Conservation (phyloP, 306 rosid genomes). For the Gastrolobium villosum region DNA sequence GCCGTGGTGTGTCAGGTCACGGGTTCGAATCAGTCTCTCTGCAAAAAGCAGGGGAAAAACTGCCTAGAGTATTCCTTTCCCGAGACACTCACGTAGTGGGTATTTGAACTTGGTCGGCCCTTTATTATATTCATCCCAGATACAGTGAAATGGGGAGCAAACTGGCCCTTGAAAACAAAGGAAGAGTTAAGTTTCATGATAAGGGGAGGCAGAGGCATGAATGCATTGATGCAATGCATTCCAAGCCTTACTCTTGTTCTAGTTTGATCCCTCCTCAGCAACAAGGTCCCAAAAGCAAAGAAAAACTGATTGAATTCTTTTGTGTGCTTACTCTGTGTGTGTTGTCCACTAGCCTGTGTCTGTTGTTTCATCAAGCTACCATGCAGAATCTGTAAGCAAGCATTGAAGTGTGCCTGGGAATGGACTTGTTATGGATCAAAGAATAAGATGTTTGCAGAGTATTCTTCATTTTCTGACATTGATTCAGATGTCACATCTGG, state of each 20-base stretch:
- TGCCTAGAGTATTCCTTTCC: no score
- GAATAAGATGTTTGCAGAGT: slow-evolving; percentile 48
- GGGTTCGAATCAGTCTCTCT: no score
- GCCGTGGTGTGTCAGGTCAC: no score
- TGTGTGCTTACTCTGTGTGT: slow-evolving; percentile 67
- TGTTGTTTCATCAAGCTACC: slow-evolving; percentile 71
- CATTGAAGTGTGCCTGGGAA: slow-evolving; percentile 41
- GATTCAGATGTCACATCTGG: slow-evolving; percentile 54
- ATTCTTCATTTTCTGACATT: slow-evolving; percentile 78
- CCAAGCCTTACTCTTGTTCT: slow-evolving; percentile 29
- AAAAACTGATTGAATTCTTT: slow-evolving; percentile 48
- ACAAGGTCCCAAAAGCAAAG: slow-evolving; percentile 46
- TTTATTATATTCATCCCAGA: slow-evolving; percentile 26
- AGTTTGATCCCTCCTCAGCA: slow-evolving; percentile 30
- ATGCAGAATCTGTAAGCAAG: slow-evolving; percentile 57
- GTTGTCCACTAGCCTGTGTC: slow-evolving; percentile 59
- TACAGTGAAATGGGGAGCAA: slow-evolving; percentile 50
- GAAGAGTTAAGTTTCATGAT: background rate
- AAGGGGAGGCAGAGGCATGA: slow-evolving; percentile 32
- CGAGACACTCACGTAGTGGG: no score
- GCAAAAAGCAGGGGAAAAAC: no score
- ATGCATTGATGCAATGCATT: slow-evolving; percentile 22
- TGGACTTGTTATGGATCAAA: slow-evolving; percentile 56
- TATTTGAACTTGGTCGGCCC: no score
- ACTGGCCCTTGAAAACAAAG: slow-evolving; percentile 46